Evolutionary conservation across 768 basidiomycete genomes (phyloP), one percentile per base, ranked within the genome.

Genomic region (Steccherinum ochraceum): DNA sequence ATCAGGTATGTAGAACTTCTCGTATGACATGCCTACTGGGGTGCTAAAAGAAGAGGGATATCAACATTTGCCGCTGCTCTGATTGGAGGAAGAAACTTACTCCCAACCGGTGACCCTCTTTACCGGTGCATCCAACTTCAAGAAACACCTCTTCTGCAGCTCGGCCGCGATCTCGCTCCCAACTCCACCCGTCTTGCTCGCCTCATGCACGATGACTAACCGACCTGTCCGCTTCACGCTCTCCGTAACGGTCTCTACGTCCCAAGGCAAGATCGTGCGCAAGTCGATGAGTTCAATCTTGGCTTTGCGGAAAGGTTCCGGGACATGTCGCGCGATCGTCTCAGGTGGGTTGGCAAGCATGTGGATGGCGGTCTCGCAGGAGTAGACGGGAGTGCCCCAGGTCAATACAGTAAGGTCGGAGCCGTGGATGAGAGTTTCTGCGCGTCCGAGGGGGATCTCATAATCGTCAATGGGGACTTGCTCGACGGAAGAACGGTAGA

Each of bases 381-480:
- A 84, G 68, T 91, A 95, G 26, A 96, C 69, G 1, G 93, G 91
- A 12, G 93, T 93, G n/a, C 93, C 93, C 83, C 91, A 97, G 5
- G 92, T 81, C 18, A 96, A 72, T 23, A 96, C 67, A 1, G 94
- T 97, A n/a, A 96, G 72, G 63, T 96, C 93, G 10, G 79, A 74
- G 3, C 93, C 94, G 0, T 77, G 64, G 1, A 76, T 67, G 10
- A 97, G 77, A 5, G 77, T 77, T 61, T 97, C 93, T 4, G 91
- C 90, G 54, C 80, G 76, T 12, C 83, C 84, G 3, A 97, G 75
- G 0, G 93, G 91, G n/a, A 97, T 74, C 49, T 79, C 73, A 61
- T 76, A 97, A 64, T 95, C 93, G 61, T 90, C 89, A 26, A 85
- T 74, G 0, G 93, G 93, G 12, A 96, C 94, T 68, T 96, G 91